Evolutionary conservation across 306 rosid species (phyloP).

Genomic region (Malus asiatica): DNA sequence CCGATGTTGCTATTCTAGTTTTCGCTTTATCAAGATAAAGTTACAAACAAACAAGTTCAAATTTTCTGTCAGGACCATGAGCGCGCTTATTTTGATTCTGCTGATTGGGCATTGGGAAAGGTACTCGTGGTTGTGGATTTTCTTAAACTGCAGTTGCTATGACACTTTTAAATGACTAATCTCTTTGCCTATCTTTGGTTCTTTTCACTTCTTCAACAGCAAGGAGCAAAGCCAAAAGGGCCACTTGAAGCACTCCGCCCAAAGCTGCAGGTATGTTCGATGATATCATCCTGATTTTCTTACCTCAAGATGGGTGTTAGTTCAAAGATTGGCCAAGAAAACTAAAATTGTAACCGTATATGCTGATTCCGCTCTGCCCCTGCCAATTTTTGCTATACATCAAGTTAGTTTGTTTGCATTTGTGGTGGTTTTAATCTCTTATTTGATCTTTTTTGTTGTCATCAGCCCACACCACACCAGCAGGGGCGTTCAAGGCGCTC

Average conservation of each 20-base stretch:
- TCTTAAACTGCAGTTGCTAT: not conserved
- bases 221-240: constrained; percentile 94
- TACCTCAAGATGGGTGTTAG: not conserved
- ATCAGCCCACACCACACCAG: constrained; percentile 92
- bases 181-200: constrained; percentile 16
- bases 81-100: constrained; percentile 95
- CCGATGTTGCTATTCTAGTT: not conserved
- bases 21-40: not conserved
- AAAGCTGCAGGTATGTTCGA: constrained; percentile 72
- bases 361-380: not conserved
- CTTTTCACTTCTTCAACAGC: constrained; percentile 38
- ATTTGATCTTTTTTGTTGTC: not conserved
- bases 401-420: not conserved
- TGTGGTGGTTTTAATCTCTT: not conserved
- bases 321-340: not conserved
- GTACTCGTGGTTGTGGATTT: constrained; percentile 28
- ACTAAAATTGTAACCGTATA: not conserved
- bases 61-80: constrained; percentile 77
- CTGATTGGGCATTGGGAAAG: constrained; percentile 99
- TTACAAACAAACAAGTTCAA: constrained; percentile 10
- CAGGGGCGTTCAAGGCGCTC: constrained; percentile 81
- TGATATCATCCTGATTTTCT: not conserved
- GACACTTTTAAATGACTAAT: constrained; percentile 17
- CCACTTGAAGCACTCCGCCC: constrained; percentile 98
- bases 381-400: not conserved